These are phyloP conservation scores for Juglanconis sp. DNA, from an alignment of 2,329 filamentous ascomycete genomes.

Conservation along the genomic window DNA sequence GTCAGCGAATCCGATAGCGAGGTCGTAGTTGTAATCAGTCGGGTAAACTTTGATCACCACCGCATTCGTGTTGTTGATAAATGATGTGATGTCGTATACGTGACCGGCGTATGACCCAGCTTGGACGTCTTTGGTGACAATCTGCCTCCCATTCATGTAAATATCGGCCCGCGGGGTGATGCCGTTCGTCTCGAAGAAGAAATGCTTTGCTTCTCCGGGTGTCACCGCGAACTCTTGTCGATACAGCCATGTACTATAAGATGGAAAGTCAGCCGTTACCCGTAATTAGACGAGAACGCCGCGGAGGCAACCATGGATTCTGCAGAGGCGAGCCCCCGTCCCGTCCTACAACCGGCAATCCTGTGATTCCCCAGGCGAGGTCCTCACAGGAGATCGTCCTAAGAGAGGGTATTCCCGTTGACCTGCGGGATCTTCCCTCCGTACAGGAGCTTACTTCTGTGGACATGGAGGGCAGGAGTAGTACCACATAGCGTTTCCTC, in stretches of 20 bases:
- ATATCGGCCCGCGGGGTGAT: constrained; percentile 60
- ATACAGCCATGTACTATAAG: constrained; percentile 48
- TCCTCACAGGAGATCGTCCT: no score
- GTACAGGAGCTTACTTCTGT: no score
- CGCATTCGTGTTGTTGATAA: constrained; percentile 42
- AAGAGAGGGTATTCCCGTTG: no score
- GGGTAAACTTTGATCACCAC: constrained; percentile 53
- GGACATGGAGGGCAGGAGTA: no score
- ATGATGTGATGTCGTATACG: constrained; percentile 50
- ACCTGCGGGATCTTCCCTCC: no score
- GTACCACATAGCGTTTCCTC: no score
- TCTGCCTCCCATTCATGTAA: constrained; percentile 52
- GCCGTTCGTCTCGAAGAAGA: constrained; percentile 54
- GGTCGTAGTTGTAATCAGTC: constrained; percentile 56
- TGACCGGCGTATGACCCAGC: constrained; percentile 56
- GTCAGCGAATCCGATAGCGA: constrained; percentile 58
- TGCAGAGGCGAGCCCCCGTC: no score
- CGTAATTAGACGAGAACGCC: no score
- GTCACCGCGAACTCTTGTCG: constrained; percentile 48
- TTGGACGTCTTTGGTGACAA: constrained; percentile 48
- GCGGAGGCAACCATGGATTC: no score
- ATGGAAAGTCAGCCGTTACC: constrained; percentile 1
- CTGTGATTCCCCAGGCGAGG: no score
- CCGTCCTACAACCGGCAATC: no score
- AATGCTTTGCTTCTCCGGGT: constrained; percentile 36